Evolutionary conservation across 148 eudicot species (phyloP), one percentile per base, ranked within the genome.

Genomic region (Nepenthes mirabilis): DNA sequence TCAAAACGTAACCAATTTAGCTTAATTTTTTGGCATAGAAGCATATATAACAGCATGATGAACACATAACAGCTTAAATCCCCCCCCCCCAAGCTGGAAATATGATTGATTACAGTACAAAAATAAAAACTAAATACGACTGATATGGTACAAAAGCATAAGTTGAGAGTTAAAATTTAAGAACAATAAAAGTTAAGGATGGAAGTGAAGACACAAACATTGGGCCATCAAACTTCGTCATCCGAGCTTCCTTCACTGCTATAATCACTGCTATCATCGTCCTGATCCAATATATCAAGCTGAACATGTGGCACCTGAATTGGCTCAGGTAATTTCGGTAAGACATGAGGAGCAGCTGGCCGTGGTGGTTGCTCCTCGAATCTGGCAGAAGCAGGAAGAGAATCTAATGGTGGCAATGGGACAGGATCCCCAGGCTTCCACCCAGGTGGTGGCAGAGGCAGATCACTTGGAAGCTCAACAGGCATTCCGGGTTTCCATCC

Each of bases 401-500:
- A 66, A 37, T 79, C 87, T 70, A 88, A 64, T 8, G 85, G 96
- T 2, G 96, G 95, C 62, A 93, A 63, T 3, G 86, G 68, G 61
- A 91, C 73, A 2, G 96, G 95, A 62, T 86, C 95, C 23, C 98
- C 95, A 52, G 87, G 89, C 76, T 91, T 93, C 98, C 96, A 88
- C 58, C 98, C 95, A 2, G 81, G 77, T 61, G 91, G 97, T 0
- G 97, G 95, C 14, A 78, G 52, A 52, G 98, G 90, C 14, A 88
- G n/a, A 80, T 83, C 86, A 52, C 56, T 74, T 0, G 95, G 96
- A 68, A 93, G 75, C 56, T 80, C 89, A 65, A 88, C 91, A 32
- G 96, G 94, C 96, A 88, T 88, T 14, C 98, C 98, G 1, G 91
- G 96, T 70, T 88, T 82, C 98, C 98, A 93, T 33, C 96, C 96